Evolutionary conservation across 2,329 filamentous ascomycete genomes (phyloP), one percentile per base, ranked within the genome.

Genomic region (Beauveria varroae): DNA sequence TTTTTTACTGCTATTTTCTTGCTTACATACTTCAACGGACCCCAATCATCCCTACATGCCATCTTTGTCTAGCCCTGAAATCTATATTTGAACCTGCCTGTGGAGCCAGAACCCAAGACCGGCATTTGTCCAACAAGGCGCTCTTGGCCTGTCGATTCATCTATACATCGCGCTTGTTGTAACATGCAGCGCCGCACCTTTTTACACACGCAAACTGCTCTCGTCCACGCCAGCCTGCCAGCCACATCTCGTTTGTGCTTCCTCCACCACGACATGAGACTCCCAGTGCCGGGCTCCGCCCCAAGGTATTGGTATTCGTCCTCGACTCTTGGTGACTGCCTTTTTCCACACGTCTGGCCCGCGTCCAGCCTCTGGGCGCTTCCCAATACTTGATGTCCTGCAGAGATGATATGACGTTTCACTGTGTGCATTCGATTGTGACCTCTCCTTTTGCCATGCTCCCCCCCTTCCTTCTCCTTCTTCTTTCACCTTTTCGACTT

Each of bases 401-500:
- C 40, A 52, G 24, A 44, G 12, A 22, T n/a, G 12, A 59, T 30
- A 28, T 43, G 26, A 53, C 28, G 49, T 60, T 46, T 53, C 57
- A 53, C 30, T 34, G 30, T 34, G 4, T 34, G 30, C 30, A 34
- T 14, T 34, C 30, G 30, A 34, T 34, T 34, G 30, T 44, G 30
- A 14, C 30, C 30, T 16, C 16, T n/a, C 12, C 20, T 44, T 30
- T 34, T 18, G 10, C 40, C 16, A 43, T 34, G 5, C 22, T 18
- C 30, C 34, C 16, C 43, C 22, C n/a, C n/a, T 22, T 60, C 22
- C 40, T 20, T 40, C 20, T 58, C 41, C 22, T 63, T 57, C n/a
- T 63, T 57, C 53, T 57, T 50, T 43, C 62, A 54, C 40, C 47
- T 46, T 28, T 34, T 34, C 30, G 34, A 52, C 44, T 59, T 53